phyloP scores from a whole-genome alignment of 2,329 filamentous ascomycete genomes.

The Aschersonia sp. region DNA sequence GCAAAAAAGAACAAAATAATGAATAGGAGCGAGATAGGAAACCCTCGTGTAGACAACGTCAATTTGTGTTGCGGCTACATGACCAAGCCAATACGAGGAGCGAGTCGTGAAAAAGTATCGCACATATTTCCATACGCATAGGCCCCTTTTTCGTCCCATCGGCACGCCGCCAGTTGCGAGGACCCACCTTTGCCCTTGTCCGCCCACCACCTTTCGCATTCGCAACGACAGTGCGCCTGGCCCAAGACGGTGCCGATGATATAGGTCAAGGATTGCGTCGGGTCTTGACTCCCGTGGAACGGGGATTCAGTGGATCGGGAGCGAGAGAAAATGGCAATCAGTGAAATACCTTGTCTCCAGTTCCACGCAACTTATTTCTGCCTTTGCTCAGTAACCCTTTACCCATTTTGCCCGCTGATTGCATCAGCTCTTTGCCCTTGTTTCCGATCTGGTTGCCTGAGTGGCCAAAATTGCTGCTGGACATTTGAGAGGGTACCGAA shows the following conservation, averaged over 20 bases:
- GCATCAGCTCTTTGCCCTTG: conserved; percentile 80
- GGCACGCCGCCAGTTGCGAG: too few relatives aligned
- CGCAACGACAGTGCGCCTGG: not conserved
- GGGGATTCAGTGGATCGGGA: conserved; percentile 6
- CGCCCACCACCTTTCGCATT: too few relatives aligned
- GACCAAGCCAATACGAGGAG: not conserved
- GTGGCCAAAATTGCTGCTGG: conserved; percentile 31
- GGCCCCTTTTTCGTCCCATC: not conserved
- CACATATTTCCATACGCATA: not conserved
- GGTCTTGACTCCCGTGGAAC: conserved; percentile 2
- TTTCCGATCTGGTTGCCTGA: conserved; percentile 54
- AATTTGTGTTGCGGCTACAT: conserved; percentile 9
- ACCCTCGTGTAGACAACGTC: not conserved
- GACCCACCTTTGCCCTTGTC: too few relatives aligned
- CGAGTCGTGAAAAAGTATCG: not conserved
- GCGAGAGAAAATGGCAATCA: conserved; percentile 27
- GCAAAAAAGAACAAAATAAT: not conserved
- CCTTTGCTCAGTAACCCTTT: conserved; percentile 87
- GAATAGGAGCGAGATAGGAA: not conserved
- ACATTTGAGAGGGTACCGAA: conserved; percentile 23
- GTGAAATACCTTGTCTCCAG: conserved; percentile 80
- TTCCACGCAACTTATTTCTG: conserved; percentile 63
- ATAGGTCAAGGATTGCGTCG: conserved; percentile 7
- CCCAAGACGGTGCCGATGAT: not conserved
- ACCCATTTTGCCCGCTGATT: conserved; percentile 74